These are phyloP conservation scores for Penicillium sp. DNA, from an alignment of 2,329 filamentous ascomycete genomes.

Conservation along the genomic window DNA sequence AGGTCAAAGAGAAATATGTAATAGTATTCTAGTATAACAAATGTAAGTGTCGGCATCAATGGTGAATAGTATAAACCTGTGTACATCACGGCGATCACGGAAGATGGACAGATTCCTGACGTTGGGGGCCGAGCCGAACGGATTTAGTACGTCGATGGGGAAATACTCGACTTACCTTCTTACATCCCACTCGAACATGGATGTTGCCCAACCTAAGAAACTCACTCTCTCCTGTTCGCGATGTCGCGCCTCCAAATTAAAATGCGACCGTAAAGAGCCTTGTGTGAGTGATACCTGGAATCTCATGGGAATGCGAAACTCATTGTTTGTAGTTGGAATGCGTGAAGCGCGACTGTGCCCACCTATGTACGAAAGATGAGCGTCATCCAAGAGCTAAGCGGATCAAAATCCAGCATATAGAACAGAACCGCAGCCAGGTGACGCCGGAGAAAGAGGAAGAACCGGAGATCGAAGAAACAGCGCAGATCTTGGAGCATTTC, in stretches of 20 bases:
- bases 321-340: not conserved
- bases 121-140: no score
- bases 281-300: not conserved
- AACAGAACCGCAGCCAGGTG: not conserved
- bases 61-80: no score
- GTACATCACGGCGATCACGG: no score
- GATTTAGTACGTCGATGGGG: not conserved
- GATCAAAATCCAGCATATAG: not conserved
- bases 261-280: not conserved
- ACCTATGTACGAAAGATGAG: not conserved
- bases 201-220: not conserved
- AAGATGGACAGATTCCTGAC: no score
- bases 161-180: not conserved
- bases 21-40: no score
- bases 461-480: not conserved
- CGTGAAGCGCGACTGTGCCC: not conserved
- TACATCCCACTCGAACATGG: not conserved
- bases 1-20: no score
- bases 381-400: not conserved
- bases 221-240: not conserved
- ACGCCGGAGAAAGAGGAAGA: not conserved
- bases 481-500: not conserved
- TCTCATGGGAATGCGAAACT: not conserved
- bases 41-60: no score
- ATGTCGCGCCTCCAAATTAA: not conserved